Base-by-base conservation (phyloP, 352 stramenopile species). In the Phytophthora sp. region DNA sequence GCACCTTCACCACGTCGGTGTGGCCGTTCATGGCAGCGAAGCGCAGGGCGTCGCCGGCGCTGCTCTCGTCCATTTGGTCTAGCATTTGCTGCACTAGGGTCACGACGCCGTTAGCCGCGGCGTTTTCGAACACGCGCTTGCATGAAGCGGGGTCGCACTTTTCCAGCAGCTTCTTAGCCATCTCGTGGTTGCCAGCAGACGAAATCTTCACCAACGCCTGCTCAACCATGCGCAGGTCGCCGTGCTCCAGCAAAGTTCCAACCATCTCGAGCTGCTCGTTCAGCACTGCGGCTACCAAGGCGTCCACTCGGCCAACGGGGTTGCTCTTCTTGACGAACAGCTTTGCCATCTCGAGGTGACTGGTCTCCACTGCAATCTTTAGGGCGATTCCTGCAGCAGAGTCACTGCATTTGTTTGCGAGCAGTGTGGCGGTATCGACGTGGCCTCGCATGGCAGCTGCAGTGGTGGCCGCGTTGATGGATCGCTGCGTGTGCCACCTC, bases 141-240 rank as follows among this genome's bases (percentile, higher is more conserved):
- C 48, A 48, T 6, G 56, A 44, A 2, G 37, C 37, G 9, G 38
- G 23, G 20, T 65, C 48, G 31, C 56, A 65, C 15, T 32, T 44
- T 4, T 50, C 38, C 2, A 65, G 28, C 23, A 65, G 7, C 24
- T 45, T 52, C n/a, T 23, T 35, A 0, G 48, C 46, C 30, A 65
- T 46, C n/a, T 27, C 30, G 6, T 59, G 46, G n/a, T 52, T 65
- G 1, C 56, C 56, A 20, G 28, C 46, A 3, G 38, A 65, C 2
- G 56, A 59, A 34, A 65, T 50, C 46, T 59, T 59, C 8, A 65
- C 48, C 11, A 65, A 17, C 10, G 56, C 56, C 26, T 65, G 56
- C 46, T 65, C 56, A 6, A 65, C 35, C 49, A 53, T 59, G 3
- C 48, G 46, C 11, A 44, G 7, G 13, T 59, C 48, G 2, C 56